Percentiles rank a stretch among this genome's conserved stretches.
phyloP scores from a whole-genome alignment of 2,329 filamentous ascomycete species.

The Botryotinia convoluta region DNA sequence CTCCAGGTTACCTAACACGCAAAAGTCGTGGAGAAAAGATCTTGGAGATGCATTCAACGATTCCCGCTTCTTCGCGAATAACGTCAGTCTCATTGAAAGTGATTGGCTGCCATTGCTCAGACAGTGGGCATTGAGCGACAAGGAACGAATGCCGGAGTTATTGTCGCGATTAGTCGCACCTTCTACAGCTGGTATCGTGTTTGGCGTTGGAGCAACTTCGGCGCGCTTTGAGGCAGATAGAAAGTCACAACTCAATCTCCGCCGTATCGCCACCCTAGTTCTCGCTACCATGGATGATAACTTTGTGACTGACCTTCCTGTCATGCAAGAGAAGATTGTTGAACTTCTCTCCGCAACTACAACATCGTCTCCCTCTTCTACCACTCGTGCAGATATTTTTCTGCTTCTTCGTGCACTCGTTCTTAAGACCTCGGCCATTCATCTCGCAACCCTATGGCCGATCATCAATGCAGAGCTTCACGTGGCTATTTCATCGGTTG shows the following conservation, averaged over 20 bases:
- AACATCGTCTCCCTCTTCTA: conserved; percentile 87
- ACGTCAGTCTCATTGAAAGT: conserved; percentile 60
- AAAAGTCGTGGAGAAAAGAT: conserved; percentile 92
- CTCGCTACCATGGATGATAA: conserved; percentile 74
- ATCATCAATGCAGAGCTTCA: conserved; percentile 84
- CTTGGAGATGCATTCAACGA: conserved; percentile 91
- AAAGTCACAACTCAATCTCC: conserved; percentile 85
- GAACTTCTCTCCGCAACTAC: conserved; percentile 82
- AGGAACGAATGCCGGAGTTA: conserved; percentile 81
- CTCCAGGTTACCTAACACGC: conserved; percentile 71
- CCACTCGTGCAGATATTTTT: conserved; percentile 84
- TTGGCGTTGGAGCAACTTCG: conserved; percentile 94
- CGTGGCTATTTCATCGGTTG: conserved; percentile 71
- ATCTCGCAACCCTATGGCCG: conserved; percentile 85
- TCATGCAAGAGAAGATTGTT: conserved; percentile 77
- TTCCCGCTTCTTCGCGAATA: conserved; percentile 74
- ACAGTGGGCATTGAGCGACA: conserved; percentile 83
- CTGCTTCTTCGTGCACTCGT: conserved; percentile 81
- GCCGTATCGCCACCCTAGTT: conserved; percentile 75
- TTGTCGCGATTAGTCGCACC: conserved; percentile 76
- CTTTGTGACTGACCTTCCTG: conserved; percentile 72
- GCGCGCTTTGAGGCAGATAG: conserved; percentile 93
- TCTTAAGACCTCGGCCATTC: conserved; percentile 73
- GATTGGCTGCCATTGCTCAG: conserved; percentile 82
- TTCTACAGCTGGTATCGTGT: conserved; percentile 92